phyloP scores from a whole-genome alignment of 352 stramenopile genomes.

The Globisporangium polare region DNA sequence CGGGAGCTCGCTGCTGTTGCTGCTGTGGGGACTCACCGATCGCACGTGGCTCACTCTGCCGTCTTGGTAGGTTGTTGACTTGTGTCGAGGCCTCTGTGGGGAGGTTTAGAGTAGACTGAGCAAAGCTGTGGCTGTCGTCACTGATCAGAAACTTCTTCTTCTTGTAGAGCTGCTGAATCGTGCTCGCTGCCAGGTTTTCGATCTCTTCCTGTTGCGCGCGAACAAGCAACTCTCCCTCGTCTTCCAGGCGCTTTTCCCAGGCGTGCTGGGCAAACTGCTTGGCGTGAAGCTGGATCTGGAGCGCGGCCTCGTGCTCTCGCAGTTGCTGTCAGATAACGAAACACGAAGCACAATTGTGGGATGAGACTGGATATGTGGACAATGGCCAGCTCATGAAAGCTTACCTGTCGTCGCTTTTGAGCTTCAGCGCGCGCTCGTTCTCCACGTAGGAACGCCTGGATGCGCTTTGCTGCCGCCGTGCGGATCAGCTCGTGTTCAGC shows the following conservation, averaged over 20 bases:
- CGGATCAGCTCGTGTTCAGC: conserved; percentile 24
- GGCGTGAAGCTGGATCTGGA: conserved; percentile 17
- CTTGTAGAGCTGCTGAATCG: conserved; percentile 38
- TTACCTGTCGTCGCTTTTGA: conserved; percentile 3
- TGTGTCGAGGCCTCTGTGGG: background rate
- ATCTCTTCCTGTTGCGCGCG: conserved; percentile 31
- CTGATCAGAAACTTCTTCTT: conserved; percentile 8
- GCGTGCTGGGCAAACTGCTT: background rate
- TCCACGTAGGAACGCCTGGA: conserved; percentile 35
- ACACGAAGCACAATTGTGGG: background rate
- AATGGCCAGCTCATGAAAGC: background rate
- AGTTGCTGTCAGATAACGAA: background rate
- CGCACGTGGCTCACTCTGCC: background rate
- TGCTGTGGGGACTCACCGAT: background rate
- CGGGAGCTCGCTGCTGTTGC: background rate
- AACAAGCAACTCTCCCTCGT: conserved; percentile 17
- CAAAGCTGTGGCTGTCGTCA: background rate
- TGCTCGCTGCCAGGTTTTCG: conserved; percentile 34
- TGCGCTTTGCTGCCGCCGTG: conserved; percentile 19
- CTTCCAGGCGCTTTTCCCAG: background rate
- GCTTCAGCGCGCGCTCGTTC: conserved; percentile 22
- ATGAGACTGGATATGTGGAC: background rate
- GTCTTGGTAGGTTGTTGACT: background rate
- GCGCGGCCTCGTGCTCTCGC: conserved; percentile 19
- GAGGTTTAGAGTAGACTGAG: background rate